Evolutionary conservation across 768 basidiomycete genomes (phyloP).

Genomic region (Plicaturopsis crispa): DNA sequence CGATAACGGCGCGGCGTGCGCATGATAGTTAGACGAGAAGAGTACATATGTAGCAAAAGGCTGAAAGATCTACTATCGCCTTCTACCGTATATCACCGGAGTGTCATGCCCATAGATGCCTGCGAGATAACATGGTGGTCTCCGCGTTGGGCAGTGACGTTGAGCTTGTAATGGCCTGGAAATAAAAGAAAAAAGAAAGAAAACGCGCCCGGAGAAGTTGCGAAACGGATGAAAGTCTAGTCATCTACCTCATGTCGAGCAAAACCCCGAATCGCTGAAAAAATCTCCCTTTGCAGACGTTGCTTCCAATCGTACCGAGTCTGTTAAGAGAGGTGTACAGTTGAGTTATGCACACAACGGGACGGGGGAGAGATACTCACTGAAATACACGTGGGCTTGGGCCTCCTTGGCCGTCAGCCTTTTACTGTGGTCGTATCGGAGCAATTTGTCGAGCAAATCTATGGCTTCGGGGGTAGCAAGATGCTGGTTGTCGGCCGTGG

Average conservation of each 20-base stretch:
- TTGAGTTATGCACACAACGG: constrained; percentile 6
- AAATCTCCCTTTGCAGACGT: constrained; percentile 34
- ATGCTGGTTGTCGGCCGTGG: constrained; percentile 48
- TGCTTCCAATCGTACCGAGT: constrained; percentile 41
- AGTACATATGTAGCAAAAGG: too few relatives aligned
- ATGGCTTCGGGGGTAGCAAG: constrained; percentile 56
- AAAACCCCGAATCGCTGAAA: constrained; percentile 43
- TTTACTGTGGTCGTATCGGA: constrained; percentile 65
- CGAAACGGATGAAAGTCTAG: too few relatives aligned
- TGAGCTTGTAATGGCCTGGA: constrained; percentile 7
- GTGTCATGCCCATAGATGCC: too few relatives aligned
- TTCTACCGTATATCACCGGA: too few relatives aligned
- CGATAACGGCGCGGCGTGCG: too few relatives aligned
- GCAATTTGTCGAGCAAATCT: constrained; percentile 58
- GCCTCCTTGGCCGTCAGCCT: constrained; percentile 62
- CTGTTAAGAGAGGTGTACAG: constrained; percentile 23
- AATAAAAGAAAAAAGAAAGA: constrained; percentile 7
- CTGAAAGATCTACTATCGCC: too few relatives aligned
- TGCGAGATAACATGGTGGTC: too few relatives aligned
- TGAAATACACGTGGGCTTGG: constrained; percentile 61
- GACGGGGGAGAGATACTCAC: constrained; percentile 23
- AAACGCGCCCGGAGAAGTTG: too few relatives aligned
- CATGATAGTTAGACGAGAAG: too few relatives aligned
- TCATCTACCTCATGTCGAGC: constrained; percentile 25
- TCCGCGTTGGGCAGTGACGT: too few relatives aligned